Evolutionary conservation across 768 basidiomycete genomes (phyloP).

Genomic region (Leucocoprinus birnbaumii): DNA sequence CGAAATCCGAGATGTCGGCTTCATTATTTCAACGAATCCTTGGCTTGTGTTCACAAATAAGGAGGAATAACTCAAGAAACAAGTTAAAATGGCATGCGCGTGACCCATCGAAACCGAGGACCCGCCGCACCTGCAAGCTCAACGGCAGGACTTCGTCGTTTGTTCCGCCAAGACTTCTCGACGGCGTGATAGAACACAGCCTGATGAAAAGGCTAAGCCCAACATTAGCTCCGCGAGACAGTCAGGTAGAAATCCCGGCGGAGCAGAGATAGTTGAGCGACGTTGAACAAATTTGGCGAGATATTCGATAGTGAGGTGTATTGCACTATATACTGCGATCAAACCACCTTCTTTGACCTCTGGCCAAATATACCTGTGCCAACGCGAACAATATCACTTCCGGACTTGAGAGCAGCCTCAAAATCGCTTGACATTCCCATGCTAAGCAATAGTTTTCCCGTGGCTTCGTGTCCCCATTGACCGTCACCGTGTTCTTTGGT

Average conservation of each 20-base stretch:
- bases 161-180: too few species aligned
- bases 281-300: background rate
- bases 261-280: background rate
- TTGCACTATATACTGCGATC: background rate
- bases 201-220: too few species aligned
- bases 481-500: slow-evolving; percentile 17
- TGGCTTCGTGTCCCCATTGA: slow-evolving; percentile 45
- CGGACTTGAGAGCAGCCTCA: slow-evolving; percentile 77
- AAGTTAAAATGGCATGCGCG: too few species aligned
- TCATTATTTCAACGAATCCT: too few species aligned
- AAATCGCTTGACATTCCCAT: slow-evolving; percentile 99
- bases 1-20: too few species aligned
- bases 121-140: too few species aligned
- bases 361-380: slow-evolving; percentile 89
- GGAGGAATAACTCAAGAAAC: too few species aligned
- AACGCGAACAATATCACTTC: slow-evolving; percentile 86
- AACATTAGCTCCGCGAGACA: too few species aligned
- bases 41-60: too few species aligned
- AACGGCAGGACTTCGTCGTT: too few species aligned
- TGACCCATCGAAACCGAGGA: too few species aligned
- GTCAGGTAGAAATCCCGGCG: slow-evolving; percentile 27
- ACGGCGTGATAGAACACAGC: too few species aligned
- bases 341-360: slow-evolving; percentile 49
- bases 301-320: background rate
- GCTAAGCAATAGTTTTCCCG: slow-evolving; percentile 59